phyloP scores from a whole-genome alignment of 805 yeast species.

The Dipodascus geniculatus region DNA sequence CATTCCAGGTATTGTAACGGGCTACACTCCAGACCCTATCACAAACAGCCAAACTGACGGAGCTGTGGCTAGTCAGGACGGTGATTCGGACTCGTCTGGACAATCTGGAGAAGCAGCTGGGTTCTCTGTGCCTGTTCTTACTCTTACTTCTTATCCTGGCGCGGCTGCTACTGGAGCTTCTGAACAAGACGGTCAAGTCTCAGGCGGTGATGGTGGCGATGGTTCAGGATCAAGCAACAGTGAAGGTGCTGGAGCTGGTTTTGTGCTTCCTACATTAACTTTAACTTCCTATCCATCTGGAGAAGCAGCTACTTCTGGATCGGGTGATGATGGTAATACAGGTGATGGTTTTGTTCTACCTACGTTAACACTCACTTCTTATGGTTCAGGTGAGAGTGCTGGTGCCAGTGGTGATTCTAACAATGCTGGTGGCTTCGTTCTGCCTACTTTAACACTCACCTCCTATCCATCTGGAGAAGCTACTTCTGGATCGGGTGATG shows the following conservation, averaged over 20 bases:
- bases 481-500: background rate
- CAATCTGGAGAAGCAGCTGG: background rate
- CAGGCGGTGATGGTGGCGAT: background rate
- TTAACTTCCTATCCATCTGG: background rate
- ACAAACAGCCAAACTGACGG: background rate
- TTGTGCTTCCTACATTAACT: background rate
- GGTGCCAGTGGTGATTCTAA: background rate
- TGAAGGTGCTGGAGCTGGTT: background rate
- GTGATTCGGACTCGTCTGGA: background rate
- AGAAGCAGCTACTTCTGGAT: background rate
- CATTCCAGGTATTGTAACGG: background rate
- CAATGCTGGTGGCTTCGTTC: background rate
- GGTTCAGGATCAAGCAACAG: background rate
- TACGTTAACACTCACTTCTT: background rate
- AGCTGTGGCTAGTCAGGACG: background rate
- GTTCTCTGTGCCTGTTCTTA: background rate
- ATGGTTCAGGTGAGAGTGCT: background rate
- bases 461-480: background rate
- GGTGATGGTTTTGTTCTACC: background rate
- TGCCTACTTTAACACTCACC: background rate
- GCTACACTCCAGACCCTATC: background rate
- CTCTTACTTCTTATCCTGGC: background rate
- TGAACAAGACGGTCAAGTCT: background rate
- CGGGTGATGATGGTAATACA: background rate
- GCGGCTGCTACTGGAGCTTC: background rate